Conservation (phyloP, 163 green algal species). For the Trebouxiophyceae sp. region DNA sequence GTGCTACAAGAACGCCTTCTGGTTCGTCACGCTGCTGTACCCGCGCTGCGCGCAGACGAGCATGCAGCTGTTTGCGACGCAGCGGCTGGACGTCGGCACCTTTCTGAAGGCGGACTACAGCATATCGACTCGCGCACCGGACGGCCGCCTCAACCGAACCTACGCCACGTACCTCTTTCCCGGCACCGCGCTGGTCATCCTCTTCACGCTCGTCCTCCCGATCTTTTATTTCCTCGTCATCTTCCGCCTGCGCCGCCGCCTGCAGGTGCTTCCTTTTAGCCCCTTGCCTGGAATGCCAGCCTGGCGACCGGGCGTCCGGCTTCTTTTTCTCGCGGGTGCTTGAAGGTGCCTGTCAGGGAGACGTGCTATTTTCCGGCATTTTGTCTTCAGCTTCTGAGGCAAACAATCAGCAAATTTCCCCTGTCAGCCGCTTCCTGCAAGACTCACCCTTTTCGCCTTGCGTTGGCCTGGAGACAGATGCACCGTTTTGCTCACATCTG, state of each 20-base stretch:
- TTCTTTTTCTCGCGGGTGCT: too few species aligned
- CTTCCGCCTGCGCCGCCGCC: slow-evolving; percentile 12
- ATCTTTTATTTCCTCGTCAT: slow-evolving; percentile 26
- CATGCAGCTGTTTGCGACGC: slow-evolving; percentile 34
- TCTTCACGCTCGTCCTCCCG: slow-evolving; percentile 29
- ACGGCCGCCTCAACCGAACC: not conserved
- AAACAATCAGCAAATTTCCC: too few species aligned
- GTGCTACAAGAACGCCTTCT: slow-evolving; percentile 49
- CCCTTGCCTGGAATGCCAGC: too few species aligned
- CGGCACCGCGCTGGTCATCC: slow-evolving; percentile 21
- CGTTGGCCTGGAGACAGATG: too few species aligned
- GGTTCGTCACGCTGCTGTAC: slow-evolving; percentile 45
- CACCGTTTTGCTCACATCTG: too few species aligned
- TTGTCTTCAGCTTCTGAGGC: too few species aligned
- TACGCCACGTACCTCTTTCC: slow-evolving; percentile 26
- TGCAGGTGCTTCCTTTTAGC: slow-evolving; percentile 13
- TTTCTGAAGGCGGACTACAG: slow-evolving; percentile 31
- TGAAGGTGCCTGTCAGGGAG: too few species aligned
- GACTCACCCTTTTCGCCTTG: too few species aligned
- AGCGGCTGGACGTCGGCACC: slow-evolving; percentile 28
- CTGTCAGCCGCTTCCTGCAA: too few species aligned
- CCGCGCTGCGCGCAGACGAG: slow-evolving; percentile 26
- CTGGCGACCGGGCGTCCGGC: too few species aligned
- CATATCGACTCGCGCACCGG: slow-evolving; percentile 11
- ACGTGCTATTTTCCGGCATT: too few species aligned